Base-by-base conservation (phyloP, 352 stramenopile genomes). In the Phytopythium cucurbitacearum region DNA sequence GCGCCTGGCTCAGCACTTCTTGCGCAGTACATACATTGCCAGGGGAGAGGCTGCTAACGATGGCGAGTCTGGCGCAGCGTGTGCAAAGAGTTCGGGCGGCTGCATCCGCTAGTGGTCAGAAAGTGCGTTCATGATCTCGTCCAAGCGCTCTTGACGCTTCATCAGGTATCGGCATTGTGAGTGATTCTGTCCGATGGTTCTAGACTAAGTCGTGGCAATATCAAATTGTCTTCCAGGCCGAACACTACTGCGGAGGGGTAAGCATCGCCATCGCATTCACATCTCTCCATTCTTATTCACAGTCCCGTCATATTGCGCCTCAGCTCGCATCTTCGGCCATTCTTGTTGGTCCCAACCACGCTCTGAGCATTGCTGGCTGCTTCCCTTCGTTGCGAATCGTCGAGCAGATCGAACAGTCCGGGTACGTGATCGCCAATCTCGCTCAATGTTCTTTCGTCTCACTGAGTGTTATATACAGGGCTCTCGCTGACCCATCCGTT, bases 251-350 rank as follows among this genome's bases (percentile, higher is more conserved):
- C 38, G 71, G 64, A 46, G 76, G 73, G 3, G 71, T 84, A 59
- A 42, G 62, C 71, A 0, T 28, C 15, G 51, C 5, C 16, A 16
- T 59, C 2, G 12, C 16, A 38, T 40, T 40, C 10, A 21, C 5
- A 39, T 41, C 16, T 36, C 36, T 10, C 1, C 1, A 32, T 11
- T 21, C 6, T 48, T 15, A 3, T 28, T 41, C 5, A 28, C 21
- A 28, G 21, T 2, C 2, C 21, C 21, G 21, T 56, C 3, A 28
- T 42, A 41, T 49, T 44, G 39, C 5, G 37, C 5, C 21, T 9
- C 45, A 85, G 74, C 43, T 85, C 35, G 79, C 74, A 1, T 52
- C 76, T 7, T 69, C 71, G 11, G 73, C 65, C 28, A 15, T 83
- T 5, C 67, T 81, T 35, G n/a, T 85, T 5, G 67, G 60, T 21